Base-by-base conservation (phyloP, 2,329 filamentous ascomycete genomes). In the Septoria petroselini region DNA sequence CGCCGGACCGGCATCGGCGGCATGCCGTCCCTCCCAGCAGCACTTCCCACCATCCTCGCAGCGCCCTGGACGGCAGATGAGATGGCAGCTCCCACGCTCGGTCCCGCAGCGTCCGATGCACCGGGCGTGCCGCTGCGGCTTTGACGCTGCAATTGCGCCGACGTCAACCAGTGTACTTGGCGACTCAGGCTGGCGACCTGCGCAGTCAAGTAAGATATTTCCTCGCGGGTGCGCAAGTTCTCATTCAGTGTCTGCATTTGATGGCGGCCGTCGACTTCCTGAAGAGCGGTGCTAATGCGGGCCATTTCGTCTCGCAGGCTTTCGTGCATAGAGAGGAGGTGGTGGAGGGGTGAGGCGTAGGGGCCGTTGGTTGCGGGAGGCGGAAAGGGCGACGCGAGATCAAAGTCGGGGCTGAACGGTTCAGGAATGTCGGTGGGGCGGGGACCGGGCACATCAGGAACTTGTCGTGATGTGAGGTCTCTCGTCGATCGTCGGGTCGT, bases 171-270 rank as follows among this genome's bases (percentile, higher is more conserved):
- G 44, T 82, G 79, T 17, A 84, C 71, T 59, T 84, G 81, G 70
- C 82, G 75, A 46, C 78, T 74, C 54, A 83, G 73, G 12, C 73
- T 76, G 57, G 75, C 78, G 37, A 84, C 73, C 31, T 79, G 80
- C 2, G 80, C 79, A 52, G 78, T 81, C 6, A 78, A 76, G 59
- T 82, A 80, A 8, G 80, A 73, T 68, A 83, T 76, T 52, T 84
- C 80, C 57, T 83, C 81, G 52, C 81, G 80, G 41, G 78, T 73
- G 3, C 80, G 77, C 25, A 83, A 71, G 39, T 75, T 80, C 62
- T 84, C 81, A 58, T 82, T 84, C 68, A 83, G 75, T 33, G 81
- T 76, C 51, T 80, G 76, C 79, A 84, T 81, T 64, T 73, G 81
- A 30, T 78, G 76, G 29, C 80, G 76, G 39, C 77, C 79, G 54